phyloP scores from a whole-genome alignment of 208 protist species.

The Trypanosomatidae sp. region DNA sequence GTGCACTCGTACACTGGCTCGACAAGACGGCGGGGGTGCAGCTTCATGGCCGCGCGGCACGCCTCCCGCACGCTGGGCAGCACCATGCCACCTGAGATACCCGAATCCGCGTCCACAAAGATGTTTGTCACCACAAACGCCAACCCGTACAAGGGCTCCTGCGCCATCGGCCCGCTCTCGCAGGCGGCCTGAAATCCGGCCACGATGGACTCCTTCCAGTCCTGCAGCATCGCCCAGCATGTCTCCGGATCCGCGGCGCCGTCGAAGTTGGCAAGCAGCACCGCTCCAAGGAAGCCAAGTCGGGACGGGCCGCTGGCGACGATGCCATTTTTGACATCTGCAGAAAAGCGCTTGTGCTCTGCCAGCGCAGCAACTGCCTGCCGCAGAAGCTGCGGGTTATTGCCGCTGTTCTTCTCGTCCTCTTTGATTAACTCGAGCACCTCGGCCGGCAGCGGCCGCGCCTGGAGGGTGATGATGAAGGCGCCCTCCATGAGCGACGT shows the following conservation, averaged over 20 bases:
- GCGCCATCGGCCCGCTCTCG: conserved; percentile 96
- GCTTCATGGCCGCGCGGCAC: conserved; percentile 93
- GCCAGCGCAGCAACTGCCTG: conserved; percentile 36
- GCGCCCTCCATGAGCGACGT: conserved; percentile 61
- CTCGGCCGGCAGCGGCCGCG: conserved; percentile 66
- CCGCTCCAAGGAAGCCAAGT: conserved; percentile 68
- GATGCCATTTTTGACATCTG: conserved; percentile 45
- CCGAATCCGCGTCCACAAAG: conserved; percentile 34
- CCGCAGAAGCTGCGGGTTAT: conserved; percentile 41
- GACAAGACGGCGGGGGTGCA: conserved; percentile 91
- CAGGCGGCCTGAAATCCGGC: conserved; percentile 96
- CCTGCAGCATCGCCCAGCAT: conserved; percentile 38
- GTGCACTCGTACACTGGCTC: conserved; percentile 97
- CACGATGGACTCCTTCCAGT: conserved; percentile 86
- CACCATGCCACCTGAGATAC: conserved; percentile 90
- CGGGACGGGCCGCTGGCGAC: conserved; percentile 63
- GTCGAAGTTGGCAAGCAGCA: conserved; percentile 74
- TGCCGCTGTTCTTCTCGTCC: conserved; percentile 68
- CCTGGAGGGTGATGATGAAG: conserved; percentile 72
- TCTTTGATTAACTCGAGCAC: conserved; percentile 76
- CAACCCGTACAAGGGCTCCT: conserved; percentile 97
- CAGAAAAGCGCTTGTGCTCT: conserved; percentile 60
- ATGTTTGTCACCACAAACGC: conserved; percentile 83
- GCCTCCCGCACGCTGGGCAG: conserved; percentile 94
- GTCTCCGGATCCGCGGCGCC: conserved; percentile 25